phyloP scores from a whole-genome alignment of 345 rosid genomes.

The Aurinia saxatilis region DNA sequence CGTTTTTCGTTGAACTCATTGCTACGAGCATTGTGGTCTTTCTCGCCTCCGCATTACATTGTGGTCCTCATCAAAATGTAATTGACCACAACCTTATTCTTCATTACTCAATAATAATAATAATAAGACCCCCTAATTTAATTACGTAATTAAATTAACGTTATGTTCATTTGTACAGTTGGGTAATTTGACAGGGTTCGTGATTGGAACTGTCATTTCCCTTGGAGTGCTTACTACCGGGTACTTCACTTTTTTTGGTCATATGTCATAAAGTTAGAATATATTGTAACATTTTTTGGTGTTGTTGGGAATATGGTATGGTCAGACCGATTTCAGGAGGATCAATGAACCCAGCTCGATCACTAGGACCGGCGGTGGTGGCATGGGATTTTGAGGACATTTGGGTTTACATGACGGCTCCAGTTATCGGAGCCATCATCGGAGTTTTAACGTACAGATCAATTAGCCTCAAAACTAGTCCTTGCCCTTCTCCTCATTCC shows the following conservation, averaged over 20 bases:
- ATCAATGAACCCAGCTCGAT: constrained; percentile 89
- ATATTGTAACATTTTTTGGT: too few relatives aligned
- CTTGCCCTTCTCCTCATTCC: constrained; percentile 34
- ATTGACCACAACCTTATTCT: not conserved
- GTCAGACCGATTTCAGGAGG: constrained; percentile 84
- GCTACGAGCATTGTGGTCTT: constrained; percentile 64
- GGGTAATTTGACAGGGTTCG: constrained; percentile 53
- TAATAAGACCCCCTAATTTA: too few relatives aligned
- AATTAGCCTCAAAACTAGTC: constrained; percentile 31
- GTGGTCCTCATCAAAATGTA: constrained; percentile 50
- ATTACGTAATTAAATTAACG: too few relatives aligned
- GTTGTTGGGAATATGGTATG: not conserved
- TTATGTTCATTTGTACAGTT: constrained; percentile 33
- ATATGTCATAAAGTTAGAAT: too few relatives aligned
- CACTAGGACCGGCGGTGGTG: constrained; percentile 83
- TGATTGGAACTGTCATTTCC: constrained; percentile 57
- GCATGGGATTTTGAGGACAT: constrained; percentile 56
- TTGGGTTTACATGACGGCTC: constrained; percentile 80
- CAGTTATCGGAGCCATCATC: constrained; percentile 51
- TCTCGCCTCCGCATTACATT: constrained; percentile 47
- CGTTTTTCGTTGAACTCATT: constrained; percentile 75
- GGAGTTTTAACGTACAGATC: constrained; percentile 47
- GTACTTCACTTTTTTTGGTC: constrained; percentile 29
- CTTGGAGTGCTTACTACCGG: constrained; percentile 81
- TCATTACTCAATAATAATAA: too few relatives aligned